Evolutionary conservation across 1,284 basidiomycete species (phyloP), one percentile per base, ranked within the genome.

Genomic region (Rhodofomes roseus): DNA sequence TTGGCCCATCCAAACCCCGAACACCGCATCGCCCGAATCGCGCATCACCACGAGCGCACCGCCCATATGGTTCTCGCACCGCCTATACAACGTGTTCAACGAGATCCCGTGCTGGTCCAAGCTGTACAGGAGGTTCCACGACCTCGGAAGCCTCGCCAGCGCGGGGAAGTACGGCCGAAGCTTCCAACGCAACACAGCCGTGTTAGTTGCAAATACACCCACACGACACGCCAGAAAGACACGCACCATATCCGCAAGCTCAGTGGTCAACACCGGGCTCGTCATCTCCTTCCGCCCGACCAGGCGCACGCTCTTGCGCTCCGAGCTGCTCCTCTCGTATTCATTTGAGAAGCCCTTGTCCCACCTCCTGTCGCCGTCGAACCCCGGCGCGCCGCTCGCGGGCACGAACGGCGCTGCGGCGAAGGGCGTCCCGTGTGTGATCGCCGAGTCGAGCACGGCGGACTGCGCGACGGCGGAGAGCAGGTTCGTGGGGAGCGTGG

Each of bases 41-140:
- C 79, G 81, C 3, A 93, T 74, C 12, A 82, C 76, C 1, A 91
- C 63, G 0, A 90, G 67, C 22, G 82, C 80, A 1, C 86, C 84
- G 18, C 74, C 73, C 16, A 59, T 57, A 58, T 74, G 70, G 31
- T 63, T 56, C 59, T 83, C 85, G 54, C 89, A 89, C 2, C 83
- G 81, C 1, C 83, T 68, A 70, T 96, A 96, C 0, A 98, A 81
- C 0, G 96, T 98, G 41, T 90, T 85, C 11, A 98, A 79, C 9
- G 93, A 96, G 51, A 96, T 95, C 0, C 96, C 96, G 64, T 98
- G 93, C 71, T 98, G 95, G 68, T 99, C 96, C 18, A 97, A 79
- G 11, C 93, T 96, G 75, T 98, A 98, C 1, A 98, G 75, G 2
- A 98, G 79, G 0, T 83, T 84, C 96, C 96, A 98, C n/a, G 81